Conservation (phyloP, 2,329 filamentous ascomycete genomes). For the Pseudogymnoascus sp. region DNA sequence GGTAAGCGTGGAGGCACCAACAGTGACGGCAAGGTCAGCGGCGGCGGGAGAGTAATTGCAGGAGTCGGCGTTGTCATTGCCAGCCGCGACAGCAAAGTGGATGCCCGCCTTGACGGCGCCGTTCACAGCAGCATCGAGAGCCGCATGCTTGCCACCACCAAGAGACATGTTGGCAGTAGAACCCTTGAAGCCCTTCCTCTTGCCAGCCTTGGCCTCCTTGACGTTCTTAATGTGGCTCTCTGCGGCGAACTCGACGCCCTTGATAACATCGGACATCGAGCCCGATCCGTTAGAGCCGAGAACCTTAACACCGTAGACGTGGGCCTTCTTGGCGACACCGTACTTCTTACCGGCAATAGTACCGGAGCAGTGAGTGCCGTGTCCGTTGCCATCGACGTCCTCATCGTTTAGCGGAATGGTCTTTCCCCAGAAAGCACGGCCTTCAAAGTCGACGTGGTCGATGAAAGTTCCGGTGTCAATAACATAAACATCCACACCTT, state of each 20-base stretch:
- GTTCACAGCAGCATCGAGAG: constrained; percentile 87
- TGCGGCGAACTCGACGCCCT: constrained; percentile 94
- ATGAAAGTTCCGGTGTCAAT: constrained; percentile 96
- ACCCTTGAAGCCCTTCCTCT: constrained; percentile 96
- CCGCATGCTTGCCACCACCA: constrained; percentile 90
- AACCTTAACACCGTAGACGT: constrained; percentile 95
- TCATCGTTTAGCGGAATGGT: constrained; percentile 80
- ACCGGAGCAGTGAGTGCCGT: constrained; percentile 98
- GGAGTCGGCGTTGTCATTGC: constrained; percentile 97
- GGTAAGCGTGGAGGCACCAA: constrained; percentile 86
- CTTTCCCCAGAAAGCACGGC: constrained; percentile 92
- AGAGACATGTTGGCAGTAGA: constrained; percentile 99
- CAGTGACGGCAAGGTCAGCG: constrained; percentile 84
- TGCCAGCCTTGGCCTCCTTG: constrained; percentile 72
- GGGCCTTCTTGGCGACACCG: constrained; percentile 98
- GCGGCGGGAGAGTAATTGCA: constrained; percentile 99
- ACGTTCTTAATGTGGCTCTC: constrained; percentile 69
- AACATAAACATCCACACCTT: constrained; percentile 97
- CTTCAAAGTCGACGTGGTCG: constrained; percentile 94
- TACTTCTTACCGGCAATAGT: constrained; percentile 98
- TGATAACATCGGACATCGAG: constrained; percentile 97
- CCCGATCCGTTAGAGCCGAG: constrained; percentile 94
- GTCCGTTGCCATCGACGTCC: constrained; percentile 91
- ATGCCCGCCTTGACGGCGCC: constrained; percentile 86
- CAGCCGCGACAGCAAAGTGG: constrained; percentile 96